Conservation (phyloP, 305 asterid species). For the Petunia hybrid region DNA sequence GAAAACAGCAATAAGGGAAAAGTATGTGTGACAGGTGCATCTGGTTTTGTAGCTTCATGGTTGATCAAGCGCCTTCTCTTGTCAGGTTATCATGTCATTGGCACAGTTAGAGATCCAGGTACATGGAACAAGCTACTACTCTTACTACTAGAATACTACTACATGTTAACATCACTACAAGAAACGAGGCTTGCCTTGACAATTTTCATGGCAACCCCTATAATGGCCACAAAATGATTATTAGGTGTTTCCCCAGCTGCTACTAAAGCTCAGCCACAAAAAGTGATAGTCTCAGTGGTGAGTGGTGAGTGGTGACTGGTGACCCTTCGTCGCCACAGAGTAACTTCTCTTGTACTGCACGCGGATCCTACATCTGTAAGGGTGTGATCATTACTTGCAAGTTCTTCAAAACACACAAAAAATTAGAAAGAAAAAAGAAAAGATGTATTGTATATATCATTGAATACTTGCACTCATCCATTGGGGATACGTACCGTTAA, state of each 20-base stretch:
- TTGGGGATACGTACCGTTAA: neutral
- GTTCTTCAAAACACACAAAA: neutral
- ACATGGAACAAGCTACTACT: neutral
- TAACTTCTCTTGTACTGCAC: too few relatives aligned
- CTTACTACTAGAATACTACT: neutral
- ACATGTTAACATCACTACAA: too few relatives aligned
- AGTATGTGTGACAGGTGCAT: constrained; percentile 93
- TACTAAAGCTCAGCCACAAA: too few relatives aligned
- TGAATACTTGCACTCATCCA: neutral
- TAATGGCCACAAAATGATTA: too few relatives aligned
- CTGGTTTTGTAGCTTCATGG: constrained; percentile 93
- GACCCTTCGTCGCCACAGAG: too few relatives aligned
- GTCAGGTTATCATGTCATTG: constrained; percentile 75
- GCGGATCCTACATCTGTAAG: neutral
- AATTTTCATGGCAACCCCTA: too few relatives aligned
- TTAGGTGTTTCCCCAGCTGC: too few relatives aligned
- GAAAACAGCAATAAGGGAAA: constrained; percentile 45
- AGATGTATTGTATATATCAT: neutral
- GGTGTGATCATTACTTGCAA: neutral
- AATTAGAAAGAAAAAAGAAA: neutral
- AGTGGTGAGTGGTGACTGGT: too few relatives aligned
- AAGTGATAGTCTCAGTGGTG: too few relatives aligned
- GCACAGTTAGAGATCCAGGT: constrained; percentile 94
- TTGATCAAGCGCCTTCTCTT: constrained; percentile 78
- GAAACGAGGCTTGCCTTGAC: neutral